Conservation (phyloP, 2,329 filamentous ascomycete species). For the Aspergillus neotritici region DNA sequence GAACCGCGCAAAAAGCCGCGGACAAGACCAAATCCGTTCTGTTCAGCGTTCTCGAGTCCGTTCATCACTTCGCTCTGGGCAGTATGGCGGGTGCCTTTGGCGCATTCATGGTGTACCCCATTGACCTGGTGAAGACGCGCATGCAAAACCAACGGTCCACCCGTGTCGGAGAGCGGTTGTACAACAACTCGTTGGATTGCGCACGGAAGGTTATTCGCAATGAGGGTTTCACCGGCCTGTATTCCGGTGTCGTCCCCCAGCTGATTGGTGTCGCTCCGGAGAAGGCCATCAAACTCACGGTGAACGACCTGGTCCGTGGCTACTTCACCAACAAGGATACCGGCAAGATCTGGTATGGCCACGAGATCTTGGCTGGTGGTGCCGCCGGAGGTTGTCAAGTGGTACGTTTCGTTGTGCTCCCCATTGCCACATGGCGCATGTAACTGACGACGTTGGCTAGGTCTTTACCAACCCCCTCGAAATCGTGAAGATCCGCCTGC, state of each 20-base stretch:
- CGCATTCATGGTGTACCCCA: constrained; percentile 98
- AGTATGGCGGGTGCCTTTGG: constrained; percentile 92
- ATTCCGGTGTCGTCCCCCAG: constrained; percentile 92
- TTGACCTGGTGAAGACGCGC: constrained; percentile 96
- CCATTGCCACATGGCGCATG: constrained; percentile 5
- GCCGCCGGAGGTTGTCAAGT: constrained; percentile 91
- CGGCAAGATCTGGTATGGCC: constrained; percentile 62
- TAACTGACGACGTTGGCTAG: constrained; percentile 38
- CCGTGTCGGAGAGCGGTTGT: constrained; percentile 77
- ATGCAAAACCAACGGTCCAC: constrained; percentile 93
- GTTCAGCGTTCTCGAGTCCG: constrained; percentile 64
- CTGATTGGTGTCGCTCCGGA: constrained; percentile 97
- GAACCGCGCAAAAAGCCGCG: constrained; percentile 49
- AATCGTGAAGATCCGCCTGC: constrained; percentile 97
- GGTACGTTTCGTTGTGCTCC: constrained; percentile 53
- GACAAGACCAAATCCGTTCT: constrained; percentile 55
- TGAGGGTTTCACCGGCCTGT: constrained; percentile 82
- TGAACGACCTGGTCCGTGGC: constrained; percentile 85
- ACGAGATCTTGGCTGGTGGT: constrained; percentile 84
- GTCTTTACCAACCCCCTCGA: constrained; percentile 97
- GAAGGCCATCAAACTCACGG: constrained; percentile 98
- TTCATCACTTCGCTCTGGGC: constrained; percentile 85
- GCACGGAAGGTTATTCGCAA: constrained; percentile 88
- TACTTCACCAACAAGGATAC: constrained; percentile 67
- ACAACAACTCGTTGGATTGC: constrained; percentile 97